Conservation (phyloP, 2,329 filamentous ascomycete species). For the Epichloe sylvatica region DNA sequence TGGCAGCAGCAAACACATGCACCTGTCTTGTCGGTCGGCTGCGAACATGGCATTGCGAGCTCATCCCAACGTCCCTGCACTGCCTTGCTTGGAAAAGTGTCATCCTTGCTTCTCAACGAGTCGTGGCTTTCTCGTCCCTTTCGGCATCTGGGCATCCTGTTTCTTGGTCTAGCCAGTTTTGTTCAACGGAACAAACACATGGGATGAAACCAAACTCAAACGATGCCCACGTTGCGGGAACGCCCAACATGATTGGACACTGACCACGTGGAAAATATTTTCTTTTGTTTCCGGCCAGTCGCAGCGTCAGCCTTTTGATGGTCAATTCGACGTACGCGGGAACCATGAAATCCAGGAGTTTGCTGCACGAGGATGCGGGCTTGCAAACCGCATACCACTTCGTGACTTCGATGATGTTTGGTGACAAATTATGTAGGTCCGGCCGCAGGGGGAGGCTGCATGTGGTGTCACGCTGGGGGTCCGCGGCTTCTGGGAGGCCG, state of each 20-base stretch:
- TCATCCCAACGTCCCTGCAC: too few relatives aligned
- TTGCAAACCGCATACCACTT: neutral
- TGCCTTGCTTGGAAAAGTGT: too few relatives aligned
- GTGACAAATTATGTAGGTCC: too few relatives aligned
- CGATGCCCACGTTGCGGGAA: constrained; percentile 3
- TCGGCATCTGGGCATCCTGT: too few relatives aligned
- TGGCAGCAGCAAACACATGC: too few relatives aligned
- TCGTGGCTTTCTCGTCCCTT: too few relatives aligned
- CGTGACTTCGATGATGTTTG: neutral
- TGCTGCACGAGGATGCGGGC: neutral
- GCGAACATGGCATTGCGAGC: too few relatives aligned
- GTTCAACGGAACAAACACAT: too few relatives aligned
- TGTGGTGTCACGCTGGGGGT: neutral
- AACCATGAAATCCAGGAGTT: neutral
- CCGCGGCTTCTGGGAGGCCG: neutral
- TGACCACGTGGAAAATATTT: neutral
- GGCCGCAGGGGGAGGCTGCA: neutral
- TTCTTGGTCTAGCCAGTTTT: too few relatives aligned
- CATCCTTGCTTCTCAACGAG: too few relatives aligned
- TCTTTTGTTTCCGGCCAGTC: neutral
- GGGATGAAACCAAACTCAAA: neutral
- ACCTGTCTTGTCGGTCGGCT: too few relatives aligned
- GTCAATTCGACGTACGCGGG: neutral
- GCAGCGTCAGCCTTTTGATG: neutral
- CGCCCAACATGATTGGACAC: neutral